phyloP scores from a whole-genome alignment of 2,329 filamentous ascomycete genomes.

The Ceratocystis diversiconidia region DNA sequence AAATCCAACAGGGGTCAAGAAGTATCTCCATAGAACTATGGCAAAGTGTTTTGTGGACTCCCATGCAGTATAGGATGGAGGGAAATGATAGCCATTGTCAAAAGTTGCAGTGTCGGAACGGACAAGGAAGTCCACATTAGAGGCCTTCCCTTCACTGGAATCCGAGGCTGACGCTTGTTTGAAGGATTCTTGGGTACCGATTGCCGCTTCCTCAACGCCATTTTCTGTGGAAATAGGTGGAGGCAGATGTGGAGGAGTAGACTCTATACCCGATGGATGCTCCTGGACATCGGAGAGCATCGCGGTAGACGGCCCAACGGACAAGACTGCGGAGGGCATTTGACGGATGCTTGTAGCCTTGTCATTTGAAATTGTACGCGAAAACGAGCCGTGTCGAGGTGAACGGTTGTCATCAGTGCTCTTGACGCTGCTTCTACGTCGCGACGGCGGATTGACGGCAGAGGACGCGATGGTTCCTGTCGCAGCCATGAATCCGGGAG shows the following conservation, averaged over 20 bases:
- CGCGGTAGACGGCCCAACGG: background rate
- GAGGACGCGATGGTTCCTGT: slow-evolving; percentile 34
- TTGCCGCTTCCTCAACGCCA: background rate
- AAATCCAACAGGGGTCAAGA: slow-evolving; percentile 61
- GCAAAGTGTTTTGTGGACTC: slow-evolving; percentile 44
- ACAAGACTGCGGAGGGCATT: slow-evolving; percentile 8
- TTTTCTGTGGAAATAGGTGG: background rate
- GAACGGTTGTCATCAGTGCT: slow-evolving; percentile 7
- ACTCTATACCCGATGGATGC: slow-evolving; percentile 6
- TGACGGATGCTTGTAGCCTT: background rate
- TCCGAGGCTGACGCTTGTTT: background rate
- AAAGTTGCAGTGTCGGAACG: slow-evolving; percentile 29
- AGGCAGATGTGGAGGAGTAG: background rate
- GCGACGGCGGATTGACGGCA: slow-evolving; percentile 20
- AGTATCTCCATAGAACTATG: slow-evolving; percentile 55
- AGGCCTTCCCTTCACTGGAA: background rate
- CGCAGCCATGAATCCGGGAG: slow-evolving; percentile 35
- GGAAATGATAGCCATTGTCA: slow-evolving; percentile 52
- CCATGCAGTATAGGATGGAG: slow-evolving; percentile 44
- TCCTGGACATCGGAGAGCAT: slow-evolving; percentile 14
- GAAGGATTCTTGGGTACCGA: slow-evolving; percentile 1
- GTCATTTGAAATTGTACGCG: slow-evolving; percentile 8
- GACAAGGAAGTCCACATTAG: background rate
- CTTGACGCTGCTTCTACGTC: slow-evolving; percentile 18
- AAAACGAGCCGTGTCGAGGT: slow-evolving; percentile 9